phyloP scores from a whole-genome alignment of 2,329 filamentous ascomycete species.

The Paracorniculantispora psalliotae region DNA sequence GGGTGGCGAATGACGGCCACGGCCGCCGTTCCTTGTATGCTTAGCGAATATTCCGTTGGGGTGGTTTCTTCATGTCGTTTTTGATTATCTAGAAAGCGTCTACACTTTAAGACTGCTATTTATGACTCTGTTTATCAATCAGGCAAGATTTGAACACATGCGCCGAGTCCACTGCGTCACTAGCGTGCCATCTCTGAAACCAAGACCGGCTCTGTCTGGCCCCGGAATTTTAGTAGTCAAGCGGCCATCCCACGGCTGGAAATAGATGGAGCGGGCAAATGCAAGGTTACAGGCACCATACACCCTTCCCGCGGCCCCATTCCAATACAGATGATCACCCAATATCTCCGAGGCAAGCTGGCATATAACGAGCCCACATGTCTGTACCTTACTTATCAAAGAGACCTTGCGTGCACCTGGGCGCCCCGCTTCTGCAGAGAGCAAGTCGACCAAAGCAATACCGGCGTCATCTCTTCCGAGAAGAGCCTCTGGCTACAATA shows the following conservation, averaged over 20 bases:
- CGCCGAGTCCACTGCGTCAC: not conserved
- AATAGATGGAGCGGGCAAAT: not conserved
- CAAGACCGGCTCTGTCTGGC: not conserved
- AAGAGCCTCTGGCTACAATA: not conserved
- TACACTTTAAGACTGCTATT: not conserved
- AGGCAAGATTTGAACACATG: not conserved
- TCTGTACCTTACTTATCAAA: not conserved
- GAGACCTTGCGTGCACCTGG: not conserved
- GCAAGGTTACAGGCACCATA: not conserved
- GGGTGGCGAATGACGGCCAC: not conserved
- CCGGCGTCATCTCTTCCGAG: not conserved
- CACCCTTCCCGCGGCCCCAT: not conserved
- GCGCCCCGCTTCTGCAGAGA: not conserved
- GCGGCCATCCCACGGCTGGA: not conserved
- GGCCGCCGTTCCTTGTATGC: not conserved
- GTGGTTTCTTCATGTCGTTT: not conserved
- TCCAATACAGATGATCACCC: not conserved
- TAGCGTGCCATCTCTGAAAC: not conserved
- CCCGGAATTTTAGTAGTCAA: not conserved
- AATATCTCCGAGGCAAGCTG: not conserved
- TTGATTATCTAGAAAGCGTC: conserved; percentile 1
- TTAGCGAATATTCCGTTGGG: not conserved
- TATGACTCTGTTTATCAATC: not conserved
- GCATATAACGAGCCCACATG: not conserved
- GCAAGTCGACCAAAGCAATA: not conserved